Conservation (phyloP, 306 rosid genomes). For the Cercis canadensis region DNA sequence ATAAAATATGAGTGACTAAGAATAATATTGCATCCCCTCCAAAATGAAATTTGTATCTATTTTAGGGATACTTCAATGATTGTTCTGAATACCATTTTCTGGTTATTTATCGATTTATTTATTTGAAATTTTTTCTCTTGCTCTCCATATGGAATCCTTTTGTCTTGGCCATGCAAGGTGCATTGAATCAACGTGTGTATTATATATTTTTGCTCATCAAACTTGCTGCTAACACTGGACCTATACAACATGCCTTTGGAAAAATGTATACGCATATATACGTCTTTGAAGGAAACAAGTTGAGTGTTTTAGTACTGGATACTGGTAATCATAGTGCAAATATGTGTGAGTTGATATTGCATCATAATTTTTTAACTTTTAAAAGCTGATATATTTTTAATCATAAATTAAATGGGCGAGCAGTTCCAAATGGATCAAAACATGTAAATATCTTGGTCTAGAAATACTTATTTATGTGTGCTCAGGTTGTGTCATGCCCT, state of each 20-base stretch:
- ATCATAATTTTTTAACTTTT: neutral
- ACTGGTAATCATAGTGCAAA: constrained; percentile 11
- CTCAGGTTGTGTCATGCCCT: constrained; percentile 3
- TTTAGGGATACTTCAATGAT: constrained; percentile 1
- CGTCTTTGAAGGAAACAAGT: constrained; percentile 9
- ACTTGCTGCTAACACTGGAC: neutral
- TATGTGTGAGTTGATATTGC: neutral
- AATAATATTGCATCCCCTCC: neutral
- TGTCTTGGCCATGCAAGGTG: constrained; percentile 19
- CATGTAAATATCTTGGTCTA: no score
- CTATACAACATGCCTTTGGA: constrained; percentile 9
- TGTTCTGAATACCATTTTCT: constrained; percentile 13
- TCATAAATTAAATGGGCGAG: neutral
- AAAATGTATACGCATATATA: neutral
- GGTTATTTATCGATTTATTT: constrained; percentile 1
- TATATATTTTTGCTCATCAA: neutral
- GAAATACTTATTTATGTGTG: no score
- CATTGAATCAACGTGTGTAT: neutral
- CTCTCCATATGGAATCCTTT: constrained; percentile 4
- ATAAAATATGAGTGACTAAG: constrained; percentile 12
- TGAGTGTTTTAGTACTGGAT: neutral
- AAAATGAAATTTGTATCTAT: neutral
- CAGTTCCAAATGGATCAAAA: constrained; percentile 4
- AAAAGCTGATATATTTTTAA: neutral
- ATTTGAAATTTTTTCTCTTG: neutral